Conservation (phyloP, 305 asterid genomes). For the Fraxinus angustifolia region DNA sequence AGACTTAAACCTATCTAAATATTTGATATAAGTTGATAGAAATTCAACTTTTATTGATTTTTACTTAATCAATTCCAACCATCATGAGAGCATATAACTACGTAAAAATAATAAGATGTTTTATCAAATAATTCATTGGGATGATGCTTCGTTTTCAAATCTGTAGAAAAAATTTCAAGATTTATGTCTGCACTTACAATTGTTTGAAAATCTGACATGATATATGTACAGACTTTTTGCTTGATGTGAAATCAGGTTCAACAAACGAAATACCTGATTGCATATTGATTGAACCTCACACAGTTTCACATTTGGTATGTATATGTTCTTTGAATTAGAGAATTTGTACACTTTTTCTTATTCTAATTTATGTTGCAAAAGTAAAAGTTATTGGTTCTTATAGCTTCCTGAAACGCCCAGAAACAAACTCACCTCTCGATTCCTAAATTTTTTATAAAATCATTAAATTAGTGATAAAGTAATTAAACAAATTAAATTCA, state of each 20-base stretch:
- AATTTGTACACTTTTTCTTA: slow-evolving; percentile 15
- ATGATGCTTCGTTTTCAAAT: neutral
- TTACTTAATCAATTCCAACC: too few species aligned
- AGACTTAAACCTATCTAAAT: too few species aligned
- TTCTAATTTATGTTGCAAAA: slow-evolving; percentile 1
- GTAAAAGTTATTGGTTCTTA: neutral
- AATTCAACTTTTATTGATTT: too few species aligned
- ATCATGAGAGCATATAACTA: too few species aligned
- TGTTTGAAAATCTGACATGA: slow-evolving; percentile 22
- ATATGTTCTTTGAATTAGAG: slow-evolving; percentile 38
- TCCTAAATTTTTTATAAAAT: too few species aligned
- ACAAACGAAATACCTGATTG: neutral
- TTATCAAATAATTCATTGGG: neutral
- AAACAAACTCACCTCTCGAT: too few species aligned
- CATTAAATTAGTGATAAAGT: too few species aligned
- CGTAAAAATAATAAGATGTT: neutral
- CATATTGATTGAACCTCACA: slow-evolving; percentile 16
- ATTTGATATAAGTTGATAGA: too few species aligned
- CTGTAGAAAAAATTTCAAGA: neutral
- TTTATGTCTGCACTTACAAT: neutral
- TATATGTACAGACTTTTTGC: slow-evolving; percentile 5
- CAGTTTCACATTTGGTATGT: slow-evolving; percentile 19
- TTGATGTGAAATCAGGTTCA: neutral
- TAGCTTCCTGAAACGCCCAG: neutral
- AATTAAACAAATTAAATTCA: too few species aligned